Conservation (phyloP, 345 rosid species). For the Linum usitatissimum region DNA sequence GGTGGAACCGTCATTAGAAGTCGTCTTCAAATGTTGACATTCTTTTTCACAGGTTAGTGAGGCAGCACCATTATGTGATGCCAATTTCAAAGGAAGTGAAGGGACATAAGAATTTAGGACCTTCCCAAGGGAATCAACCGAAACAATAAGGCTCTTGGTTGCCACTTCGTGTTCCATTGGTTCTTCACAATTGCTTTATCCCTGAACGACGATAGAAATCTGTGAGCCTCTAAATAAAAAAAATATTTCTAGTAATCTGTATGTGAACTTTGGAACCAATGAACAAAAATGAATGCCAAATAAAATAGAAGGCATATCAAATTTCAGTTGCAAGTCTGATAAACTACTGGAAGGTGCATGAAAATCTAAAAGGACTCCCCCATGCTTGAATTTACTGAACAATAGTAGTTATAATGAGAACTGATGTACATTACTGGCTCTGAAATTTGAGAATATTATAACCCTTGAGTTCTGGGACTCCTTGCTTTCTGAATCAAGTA, state of each 20-base stretch:
- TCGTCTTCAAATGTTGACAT: slow-evolving; percentile 13
- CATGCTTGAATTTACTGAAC: neutral
- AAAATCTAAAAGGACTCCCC: too few relatives aligned
- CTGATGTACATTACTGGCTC: slow-evolving; percentile 18
- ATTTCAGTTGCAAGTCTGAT: too few relatives aligned
- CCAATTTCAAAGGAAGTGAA: slow-evolving; percentile 25
- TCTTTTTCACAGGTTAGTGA: slow-evolving; percentile 16
- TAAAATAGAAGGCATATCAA: too few relatives aligned
- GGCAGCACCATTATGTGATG: slow-evolving; percentile 13
- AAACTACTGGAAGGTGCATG: too few relatives aligned
- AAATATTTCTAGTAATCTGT: neutral
- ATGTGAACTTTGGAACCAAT: neutral
- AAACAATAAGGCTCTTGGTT: slow-evolving; percentile 22
- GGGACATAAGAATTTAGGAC: slow-evolving; percentile 55
- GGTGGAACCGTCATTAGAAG: slow-evolving; percentile 12
- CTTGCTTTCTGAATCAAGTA: slow-evolving; percentile 47
- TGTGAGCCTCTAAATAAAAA: neutral
- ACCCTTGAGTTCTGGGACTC: slow-evolving; percentile 73
- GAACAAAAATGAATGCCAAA: neutral
- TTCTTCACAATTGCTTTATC: slow-evolving; percentile 31
- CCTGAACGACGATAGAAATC: slow-evolving; percentile 33
- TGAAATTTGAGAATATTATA: slow-evolving; percentile 87
- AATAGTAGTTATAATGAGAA: neutral
- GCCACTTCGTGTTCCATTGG: slow-evolving; percentile 22
- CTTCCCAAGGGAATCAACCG: slow-evolving; percentile 59